These are phyloP conservation scores for Hortiboletus rubellus DNA, from an alignment of 1,284 basidiomycete species.

Conservation along the genomic window DNA sequence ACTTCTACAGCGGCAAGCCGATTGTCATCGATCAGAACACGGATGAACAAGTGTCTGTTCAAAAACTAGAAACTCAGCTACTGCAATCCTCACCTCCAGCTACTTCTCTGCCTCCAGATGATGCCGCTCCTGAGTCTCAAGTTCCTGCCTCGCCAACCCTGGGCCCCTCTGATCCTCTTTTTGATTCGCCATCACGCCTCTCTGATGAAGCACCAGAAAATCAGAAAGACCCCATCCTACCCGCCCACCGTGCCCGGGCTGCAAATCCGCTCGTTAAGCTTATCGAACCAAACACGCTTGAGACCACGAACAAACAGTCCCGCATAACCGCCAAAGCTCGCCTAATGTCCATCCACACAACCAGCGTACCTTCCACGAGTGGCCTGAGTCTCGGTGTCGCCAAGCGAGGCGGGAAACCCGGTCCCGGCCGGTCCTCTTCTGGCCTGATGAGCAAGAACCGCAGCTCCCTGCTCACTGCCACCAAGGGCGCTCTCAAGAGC, in stretches of 20 bases:
- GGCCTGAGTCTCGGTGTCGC: constrained; percentile 5
- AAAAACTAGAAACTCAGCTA: constrained; percentile 1
- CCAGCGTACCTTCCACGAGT: constrained; percentile 13
- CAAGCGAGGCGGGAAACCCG: constrained; percentile 41
- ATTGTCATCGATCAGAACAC: constrained; percentile 32
- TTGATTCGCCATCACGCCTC: constrained; percentile 26
- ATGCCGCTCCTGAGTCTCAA: background rate
- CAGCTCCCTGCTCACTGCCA: constrained; percentile 50
- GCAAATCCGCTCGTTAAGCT: constrained; percentile 56
- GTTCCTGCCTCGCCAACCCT: constrained; percentile 16
- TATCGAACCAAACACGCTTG: constrained; percentile 40
- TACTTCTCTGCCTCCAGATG: background rate
- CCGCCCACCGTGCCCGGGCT: constrained; percentile 47
- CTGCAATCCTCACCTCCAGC: background rate
- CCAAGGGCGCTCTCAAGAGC: constrained; percentile 49
- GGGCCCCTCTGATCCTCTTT: constrained; percentile 29
- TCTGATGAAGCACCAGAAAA: constrained; percentile 9
- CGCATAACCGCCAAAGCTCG: constrained; percentile 51
- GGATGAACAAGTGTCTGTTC: constrained; percentile 16
- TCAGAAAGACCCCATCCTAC: constrained; percentile 19
- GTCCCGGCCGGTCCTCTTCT: constrained; percentile 46
- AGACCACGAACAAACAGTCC: constrained; percentile 28
- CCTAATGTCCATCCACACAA: constrained; percentile 27
- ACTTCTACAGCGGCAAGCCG: constrained; percentile 33
- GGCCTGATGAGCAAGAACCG: constrained; percentile 39